These are phyloP conservation scores for Exophiala bonariae DNA, from an alignment of 2,329 filamentous ascomycete genomes.

Conservation along the genomic window DNA sequence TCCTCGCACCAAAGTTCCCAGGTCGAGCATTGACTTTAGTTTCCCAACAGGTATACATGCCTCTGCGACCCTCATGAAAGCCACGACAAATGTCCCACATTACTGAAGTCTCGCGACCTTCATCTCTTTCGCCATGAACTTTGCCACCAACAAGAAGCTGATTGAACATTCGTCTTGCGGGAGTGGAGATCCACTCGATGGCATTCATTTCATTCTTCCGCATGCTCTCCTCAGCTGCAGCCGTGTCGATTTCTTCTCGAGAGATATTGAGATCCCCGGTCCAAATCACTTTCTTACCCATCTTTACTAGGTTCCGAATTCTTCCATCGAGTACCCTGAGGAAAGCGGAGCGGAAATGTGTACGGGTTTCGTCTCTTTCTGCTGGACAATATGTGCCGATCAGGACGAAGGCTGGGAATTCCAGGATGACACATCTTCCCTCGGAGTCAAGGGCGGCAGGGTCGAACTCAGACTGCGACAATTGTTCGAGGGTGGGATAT, in stretches of 20 bases:
- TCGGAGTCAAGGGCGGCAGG: constrained; percentile 79
- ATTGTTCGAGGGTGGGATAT: constrained; percentile 72
- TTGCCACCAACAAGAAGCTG: constrained; percentile 75
- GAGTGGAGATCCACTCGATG: constrained; percentile 71
- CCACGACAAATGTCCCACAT: constrained; percentile 81
- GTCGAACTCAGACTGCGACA: constrained; percentile 63
- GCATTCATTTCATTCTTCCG: constrained; percentile 67
- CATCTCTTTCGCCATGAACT: constrained; percentile 66
- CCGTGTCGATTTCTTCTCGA: constrained; percentile 69
- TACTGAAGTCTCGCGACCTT: constrained; percentile 68
- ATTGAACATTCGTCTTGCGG: constrained; percentile 77
- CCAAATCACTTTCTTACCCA: constrained; percentile 82
- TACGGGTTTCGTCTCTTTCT: constrained; percentile 78
- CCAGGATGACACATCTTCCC: constrained; percentile 84
- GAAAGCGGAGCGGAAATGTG: constrained; percentile 80
- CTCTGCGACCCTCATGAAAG: constrained; percentile 74
- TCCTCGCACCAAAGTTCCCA: constrained; percentile 87
- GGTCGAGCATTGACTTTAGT: constrained; percentile 93
- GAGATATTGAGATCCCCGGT: constrained; percentile 87
- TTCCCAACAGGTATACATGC: constrained; percentile 99
- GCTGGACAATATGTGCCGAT: constrained; percentile 92
- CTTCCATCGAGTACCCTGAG: constrained; percentile 77
- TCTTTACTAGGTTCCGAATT: constrained; percentile 75
- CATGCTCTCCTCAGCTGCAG: constrained; percentile 70
- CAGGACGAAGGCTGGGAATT: constrained; percentile 92